Base-by-base conservation (phyloP, 306 rosid species). In the Rubus parviflorus region DNA sequence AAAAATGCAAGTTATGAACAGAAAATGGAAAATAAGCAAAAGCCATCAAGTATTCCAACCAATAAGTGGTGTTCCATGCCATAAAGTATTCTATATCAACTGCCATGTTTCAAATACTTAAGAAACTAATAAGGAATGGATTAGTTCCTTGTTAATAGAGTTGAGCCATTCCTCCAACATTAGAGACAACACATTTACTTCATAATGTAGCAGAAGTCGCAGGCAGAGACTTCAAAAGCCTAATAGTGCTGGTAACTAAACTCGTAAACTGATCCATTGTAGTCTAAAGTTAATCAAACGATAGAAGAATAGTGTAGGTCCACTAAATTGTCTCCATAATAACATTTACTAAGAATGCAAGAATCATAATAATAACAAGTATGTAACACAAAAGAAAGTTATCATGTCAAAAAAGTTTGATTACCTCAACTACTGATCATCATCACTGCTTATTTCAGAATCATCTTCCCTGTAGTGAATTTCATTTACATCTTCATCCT, bases 391-490 rank as follows among this genome's bases (percentile, higher is more conserved):
- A 57, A 57, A 61, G 41, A 30, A 22, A 20, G 10, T 41, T 16
- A 60, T 1, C 14, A 20, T 8, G 77, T 23, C 15, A 56, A 43
- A 41, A 48, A 11, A 45, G 10, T 61, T 73, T 74, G 46, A 35
- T 11, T 43, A 74, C 77, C 77, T 60, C 41, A 61, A 56, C 85
- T 89, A 94, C 77, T 77, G 82, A 47, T 92, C 91, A 43, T 86
- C 87, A 46, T 92, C 97, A 40, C 90, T 87, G 51, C 97, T 94
- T 79, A 92, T 76, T 71, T 90, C 97, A 70, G 97, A 95, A 75
- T 85, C 83, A 42, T 88, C 91, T 62, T 87, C 88, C 62, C 81
- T 88, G 11, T 75, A 89, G 81, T 88, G 81, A 72, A 83, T 79
- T 52, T 89, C 96, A 37, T 83, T 76, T 3, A 73, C 76, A 61